phyloP scores from a whole-genome alignment of 2,329 filamentous ascomycete species.

The Reticulascus tulasneorum region DNA sequence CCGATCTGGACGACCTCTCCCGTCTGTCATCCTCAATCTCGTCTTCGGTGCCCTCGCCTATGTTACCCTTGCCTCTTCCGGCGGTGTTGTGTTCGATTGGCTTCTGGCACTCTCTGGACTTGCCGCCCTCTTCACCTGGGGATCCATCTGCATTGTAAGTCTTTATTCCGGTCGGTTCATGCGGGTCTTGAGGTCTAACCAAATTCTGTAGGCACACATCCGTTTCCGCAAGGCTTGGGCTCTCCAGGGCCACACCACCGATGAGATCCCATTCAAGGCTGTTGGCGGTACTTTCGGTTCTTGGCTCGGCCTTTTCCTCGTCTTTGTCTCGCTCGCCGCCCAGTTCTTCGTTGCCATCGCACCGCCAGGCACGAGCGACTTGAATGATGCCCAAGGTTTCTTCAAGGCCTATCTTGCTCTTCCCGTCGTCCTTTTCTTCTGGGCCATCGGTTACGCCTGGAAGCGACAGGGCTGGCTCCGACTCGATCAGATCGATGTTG shows the following conservation, averaged over 20 bases:
- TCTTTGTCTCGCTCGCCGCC: slow-evolving; percentile 48
- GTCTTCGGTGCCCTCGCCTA: slow-evolving; percentile 44
- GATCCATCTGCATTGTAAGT: slow-evolving; percentile 61
- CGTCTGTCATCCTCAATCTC: slow-evolving; percentile 41
- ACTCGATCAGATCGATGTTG: slow-evolving; percentile 60
- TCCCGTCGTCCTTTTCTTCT: slow-evolving; percentile 51
- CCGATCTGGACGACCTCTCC: slow-evolving; percentile 46
- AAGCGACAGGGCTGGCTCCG: slow-evolving; percentile 59
- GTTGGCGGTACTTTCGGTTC: slow-evolving; percentile 58
- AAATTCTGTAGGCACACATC: slow-evolving; percentile 61
- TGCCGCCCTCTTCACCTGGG: slow-evolving; percentile 62
- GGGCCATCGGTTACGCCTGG: slow-evolving; percentile 56
- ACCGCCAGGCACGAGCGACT: slow-evolving; percentile 25
- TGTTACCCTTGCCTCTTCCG: slow-evolving; percentile 39
- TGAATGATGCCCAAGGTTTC: slow-evolving; percentile 42
- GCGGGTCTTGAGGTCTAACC: no score
- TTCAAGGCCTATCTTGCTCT: slow-evolving; percentile 52
- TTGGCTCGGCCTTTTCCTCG: slow-evolving; percentile 56
- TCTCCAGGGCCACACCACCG: slow-evolving; percentile 52
- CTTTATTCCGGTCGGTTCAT: no score
- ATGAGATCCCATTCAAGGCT: slow-evolving; percentile 63
- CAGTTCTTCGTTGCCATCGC: slow-evolving; percentile 47
- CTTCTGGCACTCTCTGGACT: slow-evolving; percentile 61
- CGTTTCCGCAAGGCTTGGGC: slow-evolving; percentile 63
- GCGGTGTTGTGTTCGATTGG: slow-evolving; percentile 57